Percentiles rank a stretch among this genome's conserved stretches.
Evolutionary conservation across 805 yeast species (phyloP).

Genomic region (Barnettozyma vustinii): DNA sequence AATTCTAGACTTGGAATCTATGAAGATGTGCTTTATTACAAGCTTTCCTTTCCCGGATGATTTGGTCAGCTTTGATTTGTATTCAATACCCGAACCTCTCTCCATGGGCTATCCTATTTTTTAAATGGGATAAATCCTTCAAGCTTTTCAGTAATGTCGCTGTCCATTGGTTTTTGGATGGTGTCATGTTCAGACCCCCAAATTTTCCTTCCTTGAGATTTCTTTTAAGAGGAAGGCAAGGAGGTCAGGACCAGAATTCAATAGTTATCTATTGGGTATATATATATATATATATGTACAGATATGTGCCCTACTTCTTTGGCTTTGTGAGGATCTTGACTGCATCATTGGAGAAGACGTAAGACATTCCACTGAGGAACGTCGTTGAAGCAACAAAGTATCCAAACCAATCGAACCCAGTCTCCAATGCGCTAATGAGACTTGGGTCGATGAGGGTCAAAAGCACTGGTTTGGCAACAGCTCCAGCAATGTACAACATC

Average conservation of each 20-base stretch:
- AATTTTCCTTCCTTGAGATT: no score
- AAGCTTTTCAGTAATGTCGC: no score
- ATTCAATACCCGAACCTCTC: no score
- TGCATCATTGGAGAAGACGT: conserved; percentile 65
- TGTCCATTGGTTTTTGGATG: no score
- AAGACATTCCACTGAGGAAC: conserved; percentile 69
- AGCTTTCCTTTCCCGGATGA: no score
- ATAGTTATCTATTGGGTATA: background rate
- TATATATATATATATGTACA: background rate
- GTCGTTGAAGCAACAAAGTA: conserved; percentile 67
- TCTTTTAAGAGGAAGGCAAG: no score
- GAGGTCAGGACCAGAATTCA: background rate
- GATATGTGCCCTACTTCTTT: background rate
- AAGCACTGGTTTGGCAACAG: conserved; percentile 51
- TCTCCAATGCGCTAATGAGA: conserved; percentile 20
- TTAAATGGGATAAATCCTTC: no score
- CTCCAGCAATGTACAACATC: conserved; percentile 76
- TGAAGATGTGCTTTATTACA: no score
- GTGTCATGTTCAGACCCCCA: no score
- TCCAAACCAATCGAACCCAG: conserved; percentile 35
- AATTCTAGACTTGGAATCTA: no score
- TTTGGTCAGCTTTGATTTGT: no score
- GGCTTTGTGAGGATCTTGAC: conserved; percentile 43
- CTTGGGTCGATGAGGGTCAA: conserved; percentile 30
- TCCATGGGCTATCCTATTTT: no score